phyloP scores from a whole-genome alignment of 116 monocot genomes.

The Zostera marina region DNA sequence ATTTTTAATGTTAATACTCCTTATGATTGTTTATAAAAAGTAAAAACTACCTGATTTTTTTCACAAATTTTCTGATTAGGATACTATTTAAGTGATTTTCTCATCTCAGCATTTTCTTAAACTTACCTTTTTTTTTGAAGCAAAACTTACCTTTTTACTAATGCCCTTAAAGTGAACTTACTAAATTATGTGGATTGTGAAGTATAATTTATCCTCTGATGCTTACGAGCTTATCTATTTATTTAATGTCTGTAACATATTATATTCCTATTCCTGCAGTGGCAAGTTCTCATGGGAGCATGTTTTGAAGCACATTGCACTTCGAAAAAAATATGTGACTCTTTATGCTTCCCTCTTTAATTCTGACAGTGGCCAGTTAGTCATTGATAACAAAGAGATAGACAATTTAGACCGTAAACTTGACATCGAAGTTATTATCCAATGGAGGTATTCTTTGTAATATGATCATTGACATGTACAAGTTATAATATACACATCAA shows the following conservation, averaged over 20 bases:
- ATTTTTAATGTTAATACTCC: no score
- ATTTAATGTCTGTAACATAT: conserved; percentile 1
- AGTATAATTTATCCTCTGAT: not conserved
- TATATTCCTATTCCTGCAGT: conserved; percentile 39
- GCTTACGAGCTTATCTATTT: not conserved
- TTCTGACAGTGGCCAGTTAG: conserved; percentile 32
- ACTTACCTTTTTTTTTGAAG: no score
- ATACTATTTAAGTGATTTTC: no score
- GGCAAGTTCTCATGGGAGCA: conserved; percentile 96
- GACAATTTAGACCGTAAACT: conserved; percentile 67
- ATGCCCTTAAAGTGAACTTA: no score
- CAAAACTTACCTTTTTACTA: no score
- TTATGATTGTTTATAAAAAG: no score
- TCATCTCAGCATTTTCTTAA: no score
- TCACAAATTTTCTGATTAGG: no score
- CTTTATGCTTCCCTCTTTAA: conserved; percentile 92
- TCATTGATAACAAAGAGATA: conserved; percentile 74
- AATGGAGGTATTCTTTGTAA: conserved; percentile 65
- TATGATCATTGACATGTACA: not conserved
- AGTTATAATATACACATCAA: no score
- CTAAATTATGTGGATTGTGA: no score
- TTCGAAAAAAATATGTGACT: conserved; percentile 75
- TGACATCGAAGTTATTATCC: conserved; percentile 93
- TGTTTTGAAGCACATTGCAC: conserved; percentile 62
- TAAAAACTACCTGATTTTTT: no score